Base-by-base conservation (phyloP, 768 basidiomycete genomes). In the Auriscalpium vulgare region DNA sequence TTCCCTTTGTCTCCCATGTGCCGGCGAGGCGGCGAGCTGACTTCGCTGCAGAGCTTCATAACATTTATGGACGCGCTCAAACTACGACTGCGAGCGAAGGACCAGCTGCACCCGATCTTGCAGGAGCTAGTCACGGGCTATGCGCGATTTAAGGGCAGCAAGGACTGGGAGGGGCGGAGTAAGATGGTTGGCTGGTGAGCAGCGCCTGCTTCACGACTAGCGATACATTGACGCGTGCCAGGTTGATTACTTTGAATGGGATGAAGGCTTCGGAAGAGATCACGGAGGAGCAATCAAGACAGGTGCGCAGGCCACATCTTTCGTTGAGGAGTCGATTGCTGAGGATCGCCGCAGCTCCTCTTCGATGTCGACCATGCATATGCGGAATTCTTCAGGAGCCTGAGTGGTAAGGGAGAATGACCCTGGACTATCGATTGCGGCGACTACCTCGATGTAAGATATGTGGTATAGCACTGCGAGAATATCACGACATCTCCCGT, bases 31-130 rank as follows among this genome's bases (percentile, higher is more conserved):
- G 7, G 4, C 29, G 16, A 13, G 43, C 44, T 47, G 21, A 21
- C 21, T 21, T 21, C 21, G 21, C n/a, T 56, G 1, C 63, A 97
- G 93, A 88, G 85, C 68, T 99, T 98, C 60, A 98, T 99, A 61
- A 98, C 95, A 0, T 95, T 98, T 61, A 97, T 98, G 91, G 97
- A 99, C 63, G 95, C 94, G 1, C 77, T 98, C 34, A 95, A 94
- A 66, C 76, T 98, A 50, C 84, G 88, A 10, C 74, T 97, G 63
- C 82, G 93, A 16, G 95, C 97, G 3, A 99, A 97, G 68, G 97
- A 98, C 65, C 93, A 97, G 64, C 77, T 99, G 2, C 95, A 98
- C 68, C 94, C 95, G 0, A 83, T 97, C 58, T 68, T 98, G 46
- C 92, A 95, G 61, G 97, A 95, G 62, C 82, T 99, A n/a, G 92